Evolutionary conservation across 352 stramenopile species (phyloP).

Genomic region (Pilasporangium apinafurcum): DNA sequence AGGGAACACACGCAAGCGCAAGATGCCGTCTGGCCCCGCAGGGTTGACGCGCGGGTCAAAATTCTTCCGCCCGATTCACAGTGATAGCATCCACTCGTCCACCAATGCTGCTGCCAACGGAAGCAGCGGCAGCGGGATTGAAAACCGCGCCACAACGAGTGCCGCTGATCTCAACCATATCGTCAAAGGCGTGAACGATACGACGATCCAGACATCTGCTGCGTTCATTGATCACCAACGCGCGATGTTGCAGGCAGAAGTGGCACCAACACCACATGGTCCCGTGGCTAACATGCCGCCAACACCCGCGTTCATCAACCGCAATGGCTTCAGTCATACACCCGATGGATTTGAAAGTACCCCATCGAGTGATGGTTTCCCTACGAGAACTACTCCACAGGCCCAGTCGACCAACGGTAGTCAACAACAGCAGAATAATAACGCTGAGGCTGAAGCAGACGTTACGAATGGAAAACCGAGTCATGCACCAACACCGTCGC

Average conservation of each 20-base stretch:
- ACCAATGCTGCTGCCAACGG: no score
- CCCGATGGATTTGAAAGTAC: constrained; percentile 66
- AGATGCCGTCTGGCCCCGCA: constrained; percentile 43
- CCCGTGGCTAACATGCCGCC: constrained; percentile 74
- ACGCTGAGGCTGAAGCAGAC: constrained; percentile 16
- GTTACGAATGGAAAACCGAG: constrained; percentile 10
- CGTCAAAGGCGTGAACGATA: constrained; percentile 15
- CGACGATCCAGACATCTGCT: constrained; percentile 50
- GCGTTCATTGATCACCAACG: constrained; percentile 76
- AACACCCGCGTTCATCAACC: constrained; percentile 74
- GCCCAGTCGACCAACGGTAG: constrained; percentile 9
- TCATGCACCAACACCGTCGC: constrained; percentile 31
- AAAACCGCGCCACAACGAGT: constrained; percentile 3
- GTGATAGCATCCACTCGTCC: no score
- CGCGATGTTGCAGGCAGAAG: constrained; percentile 61
- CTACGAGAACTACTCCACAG: constrained; percentile 28
- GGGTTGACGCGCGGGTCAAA: constrained; percentile 43
- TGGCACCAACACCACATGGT: constrained; percentile 74
- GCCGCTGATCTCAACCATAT: no score
- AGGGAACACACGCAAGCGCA: constrained; percentile 65
- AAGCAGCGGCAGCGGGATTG: neutral
- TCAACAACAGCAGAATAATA: constrained; percentile 9
- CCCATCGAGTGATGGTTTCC: constrained; percentile 33
- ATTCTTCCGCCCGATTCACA: constrained; percentile 28
- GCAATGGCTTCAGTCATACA: constrained; percentile 53